phyloP scores from a whole-genome alignment of 768 basidiomycete genomes.

The Guyanaporus albipodus region DNA sequence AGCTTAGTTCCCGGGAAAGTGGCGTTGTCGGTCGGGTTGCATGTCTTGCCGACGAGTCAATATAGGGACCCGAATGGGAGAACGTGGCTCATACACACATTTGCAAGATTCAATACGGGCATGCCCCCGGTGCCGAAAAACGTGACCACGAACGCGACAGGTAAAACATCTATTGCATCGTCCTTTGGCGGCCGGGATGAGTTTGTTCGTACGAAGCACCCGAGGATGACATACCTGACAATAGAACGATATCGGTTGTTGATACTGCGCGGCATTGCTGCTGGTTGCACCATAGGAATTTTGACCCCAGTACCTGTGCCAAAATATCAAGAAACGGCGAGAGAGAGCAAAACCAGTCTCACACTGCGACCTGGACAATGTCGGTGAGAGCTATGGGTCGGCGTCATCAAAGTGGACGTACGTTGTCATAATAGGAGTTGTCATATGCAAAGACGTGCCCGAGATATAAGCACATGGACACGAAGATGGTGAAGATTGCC shows the following conservation, averaged over 20 bases:
- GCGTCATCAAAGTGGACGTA: conserved; percentile 28
- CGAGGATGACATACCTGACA: conserved; percentile 44
- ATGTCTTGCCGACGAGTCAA: conserved; percentile 31
- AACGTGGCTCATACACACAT: conserved; percentile 40
- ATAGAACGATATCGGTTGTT: conserved; percentile 60
- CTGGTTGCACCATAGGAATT: conserved; percentile 66
- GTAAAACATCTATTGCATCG: conserved; percentile 63
- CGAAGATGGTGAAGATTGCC: conserved; percentile 4
- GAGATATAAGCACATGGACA: conserved; percentile 6
- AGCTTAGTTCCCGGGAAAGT: conserved; percentile 43
- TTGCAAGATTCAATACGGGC: conserved; percentile 67
- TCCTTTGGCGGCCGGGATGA: conserved; percentile 39
- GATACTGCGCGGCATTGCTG: conserved; percentile 49
- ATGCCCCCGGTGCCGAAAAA: conserved; percentile 62
- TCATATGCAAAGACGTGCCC: conserved; percentile 43
- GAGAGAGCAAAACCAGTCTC: conserved; percentile 19
- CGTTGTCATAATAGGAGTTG: conserved; percentile 59
- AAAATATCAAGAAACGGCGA: background rate
- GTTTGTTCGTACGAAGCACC: background rate
- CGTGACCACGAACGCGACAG: conserved; percentile 62
- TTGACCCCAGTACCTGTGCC: conserved; percentile 66
- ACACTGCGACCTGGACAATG: conserved; percentile 51
- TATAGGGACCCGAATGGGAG: background rate
- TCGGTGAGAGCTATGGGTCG: conserved; percentile 1
- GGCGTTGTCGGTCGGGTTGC: conserved; percentile 37